Base-by-base conservation (phyloP, 2,329 filamentous ascomycete species). In the Fusarium graminum region DNA sequence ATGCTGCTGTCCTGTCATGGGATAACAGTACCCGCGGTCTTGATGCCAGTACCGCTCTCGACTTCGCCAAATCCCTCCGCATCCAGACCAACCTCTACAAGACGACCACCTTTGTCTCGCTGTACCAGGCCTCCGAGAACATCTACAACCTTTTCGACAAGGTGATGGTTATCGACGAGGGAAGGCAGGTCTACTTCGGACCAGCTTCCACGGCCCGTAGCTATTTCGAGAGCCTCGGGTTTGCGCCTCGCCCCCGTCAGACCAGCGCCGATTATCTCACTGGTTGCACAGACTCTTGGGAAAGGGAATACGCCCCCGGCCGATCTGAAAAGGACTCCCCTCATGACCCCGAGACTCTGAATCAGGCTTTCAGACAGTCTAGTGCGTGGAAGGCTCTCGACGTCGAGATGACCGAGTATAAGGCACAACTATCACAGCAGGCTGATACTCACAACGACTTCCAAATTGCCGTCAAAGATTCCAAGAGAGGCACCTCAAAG, bases 91-190 rank as follows among this genome's bases (percentile, higher is more conserved):
- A 95, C 75, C 87, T 95, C 53, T 93, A 93, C 83, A 88, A 91
- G 75, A 93, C 90, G 0, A 92, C 91, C 3, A 95, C 92, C 0
- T 94, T 95, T 62, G 92, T 96, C 2, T 93, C 92, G 0, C 81
- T 97, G 0, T 97, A 96, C 76, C 92, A 96, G 74, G 92, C 92
- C 0, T 93, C 90, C 0, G 91, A 95, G 77, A 93, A 88, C 70
- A 92, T 94, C 63, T 94, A 92, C 79, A 83, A 83, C 22, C 86
- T 89, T 32, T 94, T 94, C 63, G 92, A 96, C 81, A 95, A 94
- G 77, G 92, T 95, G 13, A 81, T 96, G 72, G 90, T 94, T 34
- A 91, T 95, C 54, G 90, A 94, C 63, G 85, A 86, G 39, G 92
- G 92, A 3, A 86, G 85, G 28, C 89, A 93, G 74, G 90, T 92